Percentiles rank a stretch among this genome's conserved stretches.
Evolutionary conservation across 2,329 filamentous ascomycete genomes (phyloP).

Genomic region (Cladosporium cucumerinum): DNA sequence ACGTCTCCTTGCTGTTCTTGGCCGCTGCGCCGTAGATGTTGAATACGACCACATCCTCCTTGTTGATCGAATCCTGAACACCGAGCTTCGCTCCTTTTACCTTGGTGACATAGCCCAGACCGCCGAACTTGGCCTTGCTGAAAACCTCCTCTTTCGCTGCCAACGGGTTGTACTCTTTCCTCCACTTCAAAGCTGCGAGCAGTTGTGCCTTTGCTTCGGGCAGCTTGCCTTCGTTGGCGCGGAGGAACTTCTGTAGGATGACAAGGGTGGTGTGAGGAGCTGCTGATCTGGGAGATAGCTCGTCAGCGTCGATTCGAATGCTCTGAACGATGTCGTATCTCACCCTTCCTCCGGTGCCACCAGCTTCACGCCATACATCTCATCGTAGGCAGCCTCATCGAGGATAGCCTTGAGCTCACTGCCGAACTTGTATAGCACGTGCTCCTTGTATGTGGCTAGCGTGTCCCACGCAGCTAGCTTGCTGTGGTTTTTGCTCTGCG

Average conservation of each 20-base stretch:
- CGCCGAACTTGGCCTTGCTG: constrained; percentile 67
- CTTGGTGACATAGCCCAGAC: constrained; percentile 76
- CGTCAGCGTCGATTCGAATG: constrained; percentile 16
- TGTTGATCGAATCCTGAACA: constrained; percentile 42
- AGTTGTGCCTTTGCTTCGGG: constrained; percentile 75
- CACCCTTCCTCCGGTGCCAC: constrained; percentile 27
- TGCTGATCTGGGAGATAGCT: constrained; percentile 19
- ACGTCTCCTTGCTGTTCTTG: constrained; percentile 75
- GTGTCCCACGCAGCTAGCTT: constrained; percentile 23
- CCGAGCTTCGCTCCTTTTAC: constrained; percentile 51
- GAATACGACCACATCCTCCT: constrained; percentile 75
- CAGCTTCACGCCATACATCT: constrained; percentile 85
- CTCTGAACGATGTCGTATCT: not conserved
- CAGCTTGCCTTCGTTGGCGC: constrained; percentile 78
- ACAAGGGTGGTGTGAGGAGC: constrained; percentile 71
- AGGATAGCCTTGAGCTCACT: constrained; percentile 58
- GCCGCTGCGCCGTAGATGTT: constrained; percentile 86
- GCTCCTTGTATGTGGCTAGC: constrained; percentile 22
- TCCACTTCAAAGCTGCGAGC: constrained; percentile 74
- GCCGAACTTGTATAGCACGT: constrained; percentile 46
- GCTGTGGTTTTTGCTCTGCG: not conserved
- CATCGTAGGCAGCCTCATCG: constrained; percentile 58
- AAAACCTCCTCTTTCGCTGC: constrained; percentile 61
- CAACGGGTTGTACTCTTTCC: constrained; percentile 69
- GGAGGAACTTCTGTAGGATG: constrained; percentile 88